A percentile compares a stretch with the other conserved stretches of the same genome.
These are phyloP conservation scores for Athelia sp. DNA, from an alignment of 1,284 basidiomycete species.

Conservation along the genomic window DNA sequence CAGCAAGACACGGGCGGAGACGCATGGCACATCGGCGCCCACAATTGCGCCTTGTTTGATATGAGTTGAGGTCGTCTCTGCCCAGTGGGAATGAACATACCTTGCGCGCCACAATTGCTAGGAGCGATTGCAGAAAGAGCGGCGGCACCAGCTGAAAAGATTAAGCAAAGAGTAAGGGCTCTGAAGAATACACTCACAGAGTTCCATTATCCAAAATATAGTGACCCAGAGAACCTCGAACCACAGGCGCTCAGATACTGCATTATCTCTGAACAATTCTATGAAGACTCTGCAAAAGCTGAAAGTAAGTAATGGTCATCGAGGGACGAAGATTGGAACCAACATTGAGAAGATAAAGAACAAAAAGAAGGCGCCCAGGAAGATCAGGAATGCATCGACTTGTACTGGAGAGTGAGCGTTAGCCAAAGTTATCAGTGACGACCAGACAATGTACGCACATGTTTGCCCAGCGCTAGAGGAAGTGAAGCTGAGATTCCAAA, in stretches of 20 bases:
- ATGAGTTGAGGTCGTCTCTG: conserved; percentile 3
- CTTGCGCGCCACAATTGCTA: conserved; percentile 13
- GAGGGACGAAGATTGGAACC: conserved; percentile 18
- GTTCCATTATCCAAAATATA: conserved; percentile 51
- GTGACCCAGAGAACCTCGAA: conserved; percentile 64
- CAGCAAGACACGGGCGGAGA: conserved; percentile 51
- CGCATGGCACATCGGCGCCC: conserved; percentile 37
- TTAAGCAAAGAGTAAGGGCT: background rate
- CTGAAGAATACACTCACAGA: conserved; percentile 40
- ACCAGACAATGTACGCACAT: conserved; percentile 24
- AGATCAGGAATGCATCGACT: conserved; percentile 58
- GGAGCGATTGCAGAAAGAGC: conserved; percentile 37
- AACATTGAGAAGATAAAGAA: conserved; percentile 57
- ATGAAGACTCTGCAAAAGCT: conserved; percentile 45
- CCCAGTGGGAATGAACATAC: conserved; percentile 14
- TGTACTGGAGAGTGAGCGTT: conserved; percentile 28
- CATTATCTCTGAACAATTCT: conserved; percentile 48
- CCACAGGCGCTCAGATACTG: conserved; percentile 60
- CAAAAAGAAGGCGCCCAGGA: conserved; percentile 56
- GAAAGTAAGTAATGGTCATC: conserved; percentile 1
- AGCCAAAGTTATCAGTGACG: conserved; percentile 2
- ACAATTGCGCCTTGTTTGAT: conserved; percentile 10
- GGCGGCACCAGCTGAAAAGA: conserved; percentile 37
- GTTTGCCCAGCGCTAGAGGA: conserved; percentile 24
- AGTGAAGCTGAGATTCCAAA: conserved; percentile 62